Conservation (phyloP, 495 filamentous ascomycete genomes). For the Penicillium herquei region DNA sequence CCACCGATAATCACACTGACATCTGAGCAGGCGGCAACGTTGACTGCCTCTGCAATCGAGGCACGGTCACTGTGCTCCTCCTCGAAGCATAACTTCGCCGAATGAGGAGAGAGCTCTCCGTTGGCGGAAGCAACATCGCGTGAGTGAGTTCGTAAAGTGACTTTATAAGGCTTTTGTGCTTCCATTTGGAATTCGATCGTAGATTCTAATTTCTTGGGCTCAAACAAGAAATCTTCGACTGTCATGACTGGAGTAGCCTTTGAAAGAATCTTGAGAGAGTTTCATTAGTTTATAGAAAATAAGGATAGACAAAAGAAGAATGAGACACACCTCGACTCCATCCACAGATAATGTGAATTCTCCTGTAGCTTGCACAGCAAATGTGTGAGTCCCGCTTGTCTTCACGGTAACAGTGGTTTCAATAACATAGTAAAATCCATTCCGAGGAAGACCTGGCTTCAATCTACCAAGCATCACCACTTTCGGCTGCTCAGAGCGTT, state of each 20-base stretch:
- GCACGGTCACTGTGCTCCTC: neutral
- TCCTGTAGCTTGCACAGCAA: constrained; percentile 6
- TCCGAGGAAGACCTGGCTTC: neutral
- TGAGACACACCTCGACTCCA: neutral
- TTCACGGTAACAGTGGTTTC: constrained; percentile 1
- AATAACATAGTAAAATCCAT: constrained; percentile 1
- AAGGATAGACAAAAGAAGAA: neutral
- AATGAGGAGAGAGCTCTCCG: constrained; percentile 4
- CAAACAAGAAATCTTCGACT: constrained; percentile 7
- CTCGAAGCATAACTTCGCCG: neutral
- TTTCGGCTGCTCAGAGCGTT: neutral
- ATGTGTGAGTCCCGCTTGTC: neutral
- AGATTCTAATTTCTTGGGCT: constrained; percentile 2
- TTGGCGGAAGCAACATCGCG: neutral
- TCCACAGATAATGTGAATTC: constrained; percentile 3
- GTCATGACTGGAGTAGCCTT: constrained; percentile 1
- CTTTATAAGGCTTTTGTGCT: neutral
- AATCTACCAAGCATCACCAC: constrained; percentile 5
- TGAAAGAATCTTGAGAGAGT: neutral
- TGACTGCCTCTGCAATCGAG: neutral
- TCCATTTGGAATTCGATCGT: constrained; percentile 1
- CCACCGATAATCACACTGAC: neutral
- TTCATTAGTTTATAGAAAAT: neutral
- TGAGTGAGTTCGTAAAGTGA: neutral
- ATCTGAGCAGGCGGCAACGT: neutral